A percentile compares a stretch with the other conserved stretches of the same genome.
phyloP scores from a whole-genome alignment of 176 grass and related monocot species.

The Zoysia pacifica region DNA sequence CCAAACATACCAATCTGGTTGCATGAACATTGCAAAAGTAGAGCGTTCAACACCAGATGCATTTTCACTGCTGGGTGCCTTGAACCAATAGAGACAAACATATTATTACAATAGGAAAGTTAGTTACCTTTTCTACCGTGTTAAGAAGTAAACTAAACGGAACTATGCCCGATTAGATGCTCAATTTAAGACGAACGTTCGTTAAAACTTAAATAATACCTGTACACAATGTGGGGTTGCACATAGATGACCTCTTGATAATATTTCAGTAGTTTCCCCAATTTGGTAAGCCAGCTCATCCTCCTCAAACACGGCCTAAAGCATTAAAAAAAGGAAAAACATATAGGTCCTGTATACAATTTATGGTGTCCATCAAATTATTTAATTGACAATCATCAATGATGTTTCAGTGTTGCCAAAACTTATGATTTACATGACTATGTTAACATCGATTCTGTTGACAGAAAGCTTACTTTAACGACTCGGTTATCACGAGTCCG shows the following conservation, averaged over 20 bases:
- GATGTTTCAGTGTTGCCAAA: neutral
- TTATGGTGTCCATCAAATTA: neutral
- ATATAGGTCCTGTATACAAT: neutral
- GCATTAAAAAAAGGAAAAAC: slow-evolving; percentile 9
- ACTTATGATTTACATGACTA: neutral
- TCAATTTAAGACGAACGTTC: neutral
- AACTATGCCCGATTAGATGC: neutral
- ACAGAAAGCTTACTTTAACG: slow-evolving; percentile 65
- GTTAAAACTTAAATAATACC: slow-evolving; percentile 43
- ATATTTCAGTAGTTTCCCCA: slow-evolving; percentile 94
- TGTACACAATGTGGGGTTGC: slow-evolving; percentile 97
- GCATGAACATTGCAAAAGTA: slow-evolving; percentile 95
- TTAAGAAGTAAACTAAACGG: neutral
- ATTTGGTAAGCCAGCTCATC: slow-evolving; percentile 95
- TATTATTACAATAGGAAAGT: neutral
- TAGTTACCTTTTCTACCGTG: neutral
- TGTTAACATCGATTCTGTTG: neutral
- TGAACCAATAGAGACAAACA: slow-evolving; percentile 25
- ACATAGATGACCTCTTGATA: slow-evolving; percentile 75
- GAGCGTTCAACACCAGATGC: slow-evolving; percentile 74
- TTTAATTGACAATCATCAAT: neutral
- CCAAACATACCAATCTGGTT: slow-evolving; percentile 80
- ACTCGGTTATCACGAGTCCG: slow-evolving; percentile 66
- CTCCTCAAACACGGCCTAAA: slow-evolving; percentile 79
- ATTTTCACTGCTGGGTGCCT: slow-evolving; percentile 77